These are phyloP conservation scores for Glomus cerebriforme DNA, from an alignment of 192 early-diverging fungal species.

Conservation along the genomic window DNA sequence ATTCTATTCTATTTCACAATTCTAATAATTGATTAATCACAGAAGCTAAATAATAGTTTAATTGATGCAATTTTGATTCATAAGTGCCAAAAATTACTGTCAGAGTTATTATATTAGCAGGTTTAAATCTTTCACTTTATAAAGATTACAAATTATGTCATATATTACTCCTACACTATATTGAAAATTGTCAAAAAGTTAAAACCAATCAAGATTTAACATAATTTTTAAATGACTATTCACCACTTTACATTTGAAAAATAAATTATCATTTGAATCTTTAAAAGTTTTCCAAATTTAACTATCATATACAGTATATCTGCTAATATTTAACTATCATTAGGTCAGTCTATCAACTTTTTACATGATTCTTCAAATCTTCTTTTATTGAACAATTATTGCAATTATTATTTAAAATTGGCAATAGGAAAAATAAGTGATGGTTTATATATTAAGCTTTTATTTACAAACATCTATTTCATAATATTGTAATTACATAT, in stretches of 20 bases:
- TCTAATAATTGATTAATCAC: not conserved
- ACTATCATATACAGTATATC: not conserved
- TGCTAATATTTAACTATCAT: not conserved
- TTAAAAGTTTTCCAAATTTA: not conserved
- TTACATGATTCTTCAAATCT: not conserved
- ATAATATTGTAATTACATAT: not conserved
- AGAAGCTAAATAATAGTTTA: not conserved
- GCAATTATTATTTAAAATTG: not conserved
- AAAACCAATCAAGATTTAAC: not conserved
- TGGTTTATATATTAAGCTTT: not conserved
- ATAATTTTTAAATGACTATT: not conserved
- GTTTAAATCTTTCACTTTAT: not conserved
- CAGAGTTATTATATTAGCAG: not conserved
- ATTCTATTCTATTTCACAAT: too few relatives aligned
- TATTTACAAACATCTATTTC: not conserved
- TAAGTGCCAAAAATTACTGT: not conserved
- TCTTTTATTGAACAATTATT: not conserved
- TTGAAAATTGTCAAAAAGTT: not conserved
- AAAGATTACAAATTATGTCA: not conserved
- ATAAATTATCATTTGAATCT: not conserved
- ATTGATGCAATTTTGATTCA: not conserved
- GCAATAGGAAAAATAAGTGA: not conserved
- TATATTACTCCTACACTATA: not conserved
- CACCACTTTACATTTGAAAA: not conserved
- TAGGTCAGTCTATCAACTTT: not conserved